Evolutionary conservation across 805 yeast genomes (phyloP).

Genomic region (Vanderwaltozyma yarrowii): DNA sequence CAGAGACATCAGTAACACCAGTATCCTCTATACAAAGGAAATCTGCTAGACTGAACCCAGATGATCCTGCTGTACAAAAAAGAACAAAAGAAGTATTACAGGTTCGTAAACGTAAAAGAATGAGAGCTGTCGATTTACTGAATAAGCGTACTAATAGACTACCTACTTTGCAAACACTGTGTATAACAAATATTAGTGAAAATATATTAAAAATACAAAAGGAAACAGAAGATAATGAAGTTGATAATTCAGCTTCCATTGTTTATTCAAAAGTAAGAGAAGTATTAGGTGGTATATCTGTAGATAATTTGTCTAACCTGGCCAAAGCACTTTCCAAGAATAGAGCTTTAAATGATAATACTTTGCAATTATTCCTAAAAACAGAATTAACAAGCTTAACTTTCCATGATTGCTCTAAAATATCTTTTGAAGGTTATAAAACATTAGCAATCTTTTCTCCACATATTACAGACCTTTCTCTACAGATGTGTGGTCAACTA

Average conservation of each 20-base stretch:
- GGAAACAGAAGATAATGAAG: conserved; percentile 9
- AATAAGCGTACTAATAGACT: conserved; percentile 54
- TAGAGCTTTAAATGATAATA: conserved; percentile 63
- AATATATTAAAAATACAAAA: conserved; percentile 20
- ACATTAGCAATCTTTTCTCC: conserved; percentile 76
- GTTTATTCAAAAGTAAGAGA: conserved; percentile 34
- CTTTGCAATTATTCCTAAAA: conserved; percentile 64
- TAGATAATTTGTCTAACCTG: conserved; percentile 57
- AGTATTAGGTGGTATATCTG: conserved; percentile 79
- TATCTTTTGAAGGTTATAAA: conserved; percentile 53
- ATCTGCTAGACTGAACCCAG: conserved; percentile 4
- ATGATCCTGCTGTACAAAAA: conserved; percentile 7
- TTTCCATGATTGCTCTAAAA: conserved; percentile 88
- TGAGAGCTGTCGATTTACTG: conserved; percentile 73
- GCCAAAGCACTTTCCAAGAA: conserved; percentile 72
- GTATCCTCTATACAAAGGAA: not conserved
- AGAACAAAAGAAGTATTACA: conserved; percentile 36
- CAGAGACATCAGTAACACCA: not conserved
- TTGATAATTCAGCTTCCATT: conserved; percentile 4
- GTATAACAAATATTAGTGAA: conserved; percentile 57
- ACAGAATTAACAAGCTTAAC: conserved; percentile 47
- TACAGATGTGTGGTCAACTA: conserved; percentile 90
- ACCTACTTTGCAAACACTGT: conserved; percentile 72
- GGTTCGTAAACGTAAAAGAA: conserved; percentile 66
- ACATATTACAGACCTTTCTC: conserved; percentile 47